These are phyloP conservation scores for Mucor racemosus DNA, from an alignment of 371 early-diverging fungal species.

Conservation along the genomic window DNA sequence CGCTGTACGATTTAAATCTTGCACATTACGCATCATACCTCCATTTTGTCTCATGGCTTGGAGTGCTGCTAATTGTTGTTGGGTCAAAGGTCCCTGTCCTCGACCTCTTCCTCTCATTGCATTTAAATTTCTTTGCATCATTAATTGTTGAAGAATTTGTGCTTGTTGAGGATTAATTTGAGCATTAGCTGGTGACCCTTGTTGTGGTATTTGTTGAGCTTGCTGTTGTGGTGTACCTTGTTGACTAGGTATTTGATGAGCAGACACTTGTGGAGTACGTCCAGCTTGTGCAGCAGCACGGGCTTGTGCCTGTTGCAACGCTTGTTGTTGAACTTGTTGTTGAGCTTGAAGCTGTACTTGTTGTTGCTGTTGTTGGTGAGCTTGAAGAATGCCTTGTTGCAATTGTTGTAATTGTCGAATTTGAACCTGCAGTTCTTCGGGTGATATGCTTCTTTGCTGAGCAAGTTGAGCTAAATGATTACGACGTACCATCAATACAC, in stretches of 20 bases:
- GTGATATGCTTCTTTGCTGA: conserved; percentile 32
- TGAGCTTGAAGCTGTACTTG: conserved; percentile 45
- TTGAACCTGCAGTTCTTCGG: conserved; percentile 32
- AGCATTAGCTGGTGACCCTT: conserved; percentile 18
- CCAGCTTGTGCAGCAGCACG: conserved; percentile 22
- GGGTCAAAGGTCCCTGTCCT: conserved; percentile 28
- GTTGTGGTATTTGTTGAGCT: conserved; percentile 17
- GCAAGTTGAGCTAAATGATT: conserved; percentile 39
- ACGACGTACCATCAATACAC: conserved; percentile 35
- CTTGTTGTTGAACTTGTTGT: conserved; percentile 30
- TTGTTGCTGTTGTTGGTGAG: conserved; percentile 47
- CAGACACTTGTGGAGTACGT: conserved; percentile 14
- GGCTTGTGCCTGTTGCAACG: conserved; percentile 31
- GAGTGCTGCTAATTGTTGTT: conserved; percentile 38
- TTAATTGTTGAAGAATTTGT: conserved; percentile 40
- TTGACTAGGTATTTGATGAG: conserved; percentile 16
- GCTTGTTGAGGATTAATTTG: conserved; percentile 39
- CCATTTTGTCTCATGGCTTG: conserved; percentile 28
- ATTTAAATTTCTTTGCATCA: conserved; percentile 34
- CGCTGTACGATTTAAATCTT: conserved; percentile 20
- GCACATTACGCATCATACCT: conserved; percentile 3
- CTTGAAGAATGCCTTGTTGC: conserved; percentile 38
- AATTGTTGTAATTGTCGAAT: conserved; percentile 37
- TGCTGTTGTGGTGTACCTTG: conserved; percentile 32
- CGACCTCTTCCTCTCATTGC: conserved; percentile 41